Evolutionary conservation across 2,329 filamentous ascomycete genomes (phyloP).

Genomic region (Epichloe coenophiala): DNA sequence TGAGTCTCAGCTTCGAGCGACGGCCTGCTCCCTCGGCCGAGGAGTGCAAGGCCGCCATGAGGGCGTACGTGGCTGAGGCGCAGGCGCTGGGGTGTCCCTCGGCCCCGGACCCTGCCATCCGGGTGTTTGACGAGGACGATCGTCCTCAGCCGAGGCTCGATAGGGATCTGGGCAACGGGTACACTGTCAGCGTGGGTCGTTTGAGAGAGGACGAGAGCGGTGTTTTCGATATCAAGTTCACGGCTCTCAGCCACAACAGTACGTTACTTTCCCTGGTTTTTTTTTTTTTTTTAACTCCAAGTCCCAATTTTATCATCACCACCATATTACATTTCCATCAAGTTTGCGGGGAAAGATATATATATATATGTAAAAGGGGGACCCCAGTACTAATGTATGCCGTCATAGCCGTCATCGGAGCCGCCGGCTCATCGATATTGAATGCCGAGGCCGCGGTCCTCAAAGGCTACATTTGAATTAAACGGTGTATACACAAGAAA

Average conservation of each 20-base stretch:
- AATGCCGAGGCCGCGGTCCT: conserved; percentile 88
- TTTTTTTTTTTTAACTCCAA: background rate
- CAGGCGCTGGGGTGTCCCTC: conserved; percentile 76
- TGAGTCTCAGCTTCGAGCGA: conserved; percentile 69
- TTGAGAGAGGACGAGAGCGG: conserved; percentile 75
- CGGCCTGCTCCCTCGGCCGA: conserved; percentile 62
- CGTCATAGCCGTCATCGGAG: conserved; percentile 66
- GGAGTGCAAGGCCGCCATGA: conserved; percentile 65
- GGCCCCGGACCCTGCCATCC: conserved; percentile 68
- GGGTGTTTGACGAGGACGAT: conserved; percentile 80
- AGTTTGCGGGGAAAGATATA: background rate
- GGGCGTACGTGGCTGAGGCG: conserved; percentile 69
- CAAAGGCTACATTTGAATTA: conserved; percentile 63
- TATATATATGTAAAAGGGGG: accelerated
- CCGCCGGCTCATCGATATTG: conserved; percentile 88
- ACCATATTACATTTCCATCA: background rate
- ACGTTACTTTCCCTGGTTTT: conserved; percentile 18
- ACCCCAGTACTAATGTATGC: background rate
- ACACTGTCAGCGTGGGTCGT: conserved; percentile 81
- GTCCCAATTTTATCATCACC: background rate
- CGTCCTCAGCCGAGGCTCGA: conserved; percentile 86
- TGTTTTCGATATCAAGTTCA: conserved; percentile 91
- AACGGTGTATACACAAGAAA: background rate
- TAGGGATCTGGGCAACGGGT: conserved; percentile 71
- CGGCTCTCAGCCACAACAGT: conserved; percentile 74